Evolutionary conservation across 371 early-diverging fungal species (phyloP), one percentile per base, ranked within the genome.

Genomic region (Chytridium lagenaria): DNA sequence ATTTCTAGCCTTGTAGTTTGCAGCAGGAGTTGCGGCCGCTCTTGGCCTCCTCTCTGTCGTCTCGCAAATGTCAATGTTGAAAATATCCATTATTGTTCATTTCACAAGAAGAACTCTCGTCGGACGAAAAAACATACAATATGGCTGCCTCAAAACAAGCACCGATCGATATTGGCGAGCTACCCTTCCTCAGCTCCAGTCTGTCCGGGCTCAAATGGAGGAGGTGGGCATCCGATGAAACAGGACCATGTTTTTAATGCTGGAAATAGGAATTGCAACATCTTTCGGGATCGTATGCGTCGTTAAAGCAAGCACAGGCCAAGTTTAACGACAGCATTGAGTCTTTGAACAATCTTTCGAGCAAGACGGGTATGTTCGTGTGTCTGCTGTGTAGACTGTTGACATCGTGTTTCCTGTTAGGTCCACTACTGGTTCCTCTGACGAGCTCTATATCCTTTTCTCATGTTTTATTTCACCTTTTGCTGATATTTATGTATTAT

Each of bases 251-350:
- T 12, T 22, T 5, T 23, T 12, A 39, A 3, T 2, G 34, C 12
- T 33, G 37, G n/a, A n/a, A n/a, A n/a, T 77, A 93, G 92, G 96
- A 96, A 88, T 83, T 97, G 49, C 86, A 87, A 68, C 92, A 90
- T 72, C 86, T 97, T 72, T 93, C 93, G 2, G 83, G 81, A 51
- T 94, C 95, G 10, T 97, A 90, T 74, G 86, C 88, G 1, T 91
- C 93, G 78, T 87, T 97, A 71, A 93, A 92, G 82, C 89, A 90
- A 67, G 96, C 94, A 16, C 95, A 96, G 84, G 85, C 84, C 19
- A 90, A 94, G 68, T 97, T 96, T 81, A 83, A 80, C 44, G 95
- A 93, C 72, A 92, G 95, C 85, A 88, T 87, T 44, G 91, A 90
- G 28, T 90, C 91, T 65, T 76, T 90, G 37, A 75, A 80, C 30